phyloP scores from a whole-genome alignment of 106 monocot species.

The Dioscorea alata region DNA sequence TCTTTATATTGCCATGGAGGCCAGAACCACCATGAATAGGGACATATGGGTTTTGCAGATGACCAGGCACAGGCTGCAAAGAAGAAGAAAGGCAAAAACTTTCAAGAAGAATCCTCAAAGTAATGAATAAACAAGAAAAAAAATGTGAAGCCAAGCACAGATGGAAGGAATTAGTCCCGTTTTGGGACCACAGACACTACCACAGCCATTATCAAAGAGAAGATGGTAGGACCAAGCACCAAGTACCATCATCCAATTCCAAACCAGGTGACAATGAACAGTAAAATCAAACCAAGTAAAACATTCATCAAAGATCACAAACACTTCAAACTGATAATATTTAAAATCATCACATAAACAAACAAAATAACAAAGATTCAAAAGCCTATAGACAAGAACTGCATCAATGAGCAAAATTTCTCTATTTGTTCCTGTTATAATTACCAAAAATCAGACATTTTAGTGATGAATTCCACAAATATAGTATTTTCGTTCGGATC shows the following conservation, averaged over 20 bases:
- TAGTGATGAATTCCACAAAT: no score
- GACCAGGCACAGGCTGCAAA: constrained; percentile 35
- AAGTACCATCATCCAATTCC: background rate
- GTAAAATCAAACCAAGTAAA: background rate
- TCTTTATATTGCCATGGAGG: constrained; percentile 18
- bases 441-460: no score
- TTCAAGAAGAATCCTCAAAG: background rate
- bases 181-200: background rate
- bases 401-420: no score
- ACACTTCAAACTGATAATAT: background rate
- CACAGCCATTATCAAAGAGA: background rate
- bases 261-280: background rate
- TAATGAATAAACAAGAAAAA: background rate
- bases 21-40: constrained; percentile 14
- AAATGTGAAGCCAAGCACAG: background rate
- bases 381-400: background rate
- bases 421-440: no score
- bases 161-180: background rate
- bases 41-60: constrained; percentile 13
- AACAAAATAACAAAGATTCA: background rate
- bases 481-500: no score
- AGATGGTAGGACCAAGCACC: background rate
- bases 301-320: constrained; percentile 1
- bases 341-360: background rate
- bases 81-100: constrained; percentile 8